Evolutionary conservation across 345 rosid species (phyloP), one percentile per base, ranked within the genome.

Genomic region (Aegle marmelos): DNA sequence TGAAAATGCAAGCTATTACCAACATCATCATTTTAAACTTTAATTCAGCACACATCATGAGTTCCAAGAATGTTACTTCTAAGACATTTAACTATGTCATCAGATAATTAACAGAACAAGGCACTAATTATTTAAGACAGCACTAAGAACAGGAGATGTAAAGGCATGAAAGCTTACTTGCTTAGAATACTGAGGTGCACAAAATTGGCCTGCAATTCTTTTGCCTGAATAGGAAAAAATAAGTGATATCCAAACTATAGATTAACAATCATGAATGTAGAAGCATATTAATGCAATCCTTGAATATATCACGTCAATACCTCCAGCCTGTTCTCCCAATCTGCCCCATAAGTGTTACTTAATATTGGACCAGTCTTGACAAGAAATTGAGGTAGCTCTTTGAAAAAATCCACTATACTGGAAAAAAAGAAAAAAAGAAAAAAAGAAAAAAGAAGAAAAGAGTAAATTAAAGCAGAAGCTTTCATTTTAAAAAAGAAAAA

Each of bases 311-410:
- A 22, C 21, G 36, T 50, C 33, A 82, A 68, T 87, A 95, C 99
- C 98, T 95, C 94, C n/a, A 95, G 97, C 78, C 83, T 90, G 78
- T 67, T 89, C 86, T 92, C 93, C 97, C 99, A 95, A 78, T 91
- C 97, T 62, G 87, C 80, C 61, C 99, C 98, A 79, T 92, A 88
- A 41, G 84, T 75, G 56, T 84, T 83, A 79, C 90, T 77, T 64
- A 95, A 79, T 10, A 91, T 81, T 76, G 97, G 87, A 83, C 91
- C 93, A 68, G 96, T 91, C 87, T 95, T 95, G 74, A 90, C 87
- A 76, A 90, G 83, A 91, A 90, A 93, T 76, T 93, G 99, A 81
- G 97, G 98, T 50, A 92, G 84, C 87, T 95, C 98, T 79, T 85
- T 92, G 76, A 95, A 94, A 79, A 95, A 95, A 80, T 93, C 97